Percentiles rank a stretch among this genome's conserved stretches.
These are phyloP conservation scores for Amauroascus verrucosus DNA, from an alignment of 2,329 filamentous ascomycete species.

Conservation along the genomic window DNA sequence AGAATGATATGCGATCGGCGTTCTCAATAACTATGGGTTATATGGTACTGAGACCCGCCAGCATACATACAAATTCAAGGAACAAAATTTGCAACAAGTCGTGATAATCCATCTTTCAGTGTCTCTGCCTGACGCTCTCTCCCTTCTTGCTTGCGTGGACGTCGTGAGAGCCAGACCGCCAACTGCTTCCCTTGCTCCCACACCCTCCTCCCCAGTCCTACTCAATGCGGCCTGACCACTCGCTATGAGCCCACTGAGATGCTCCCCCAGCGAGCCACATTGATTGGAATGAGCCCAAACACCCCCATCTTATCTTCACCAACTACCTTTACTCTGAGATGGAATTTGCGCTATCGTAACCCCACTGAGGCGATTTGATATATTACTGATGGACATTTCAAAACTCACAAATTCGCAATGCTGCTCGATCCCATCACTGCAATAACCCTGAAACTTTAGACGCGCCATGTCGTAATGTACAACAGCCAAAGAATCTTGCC, in stretches of 20 bases:
- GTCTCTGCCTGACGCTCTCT: not conserved
- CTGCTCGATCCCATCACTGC: not conserved
- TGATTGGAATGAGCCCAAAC: not conserved
- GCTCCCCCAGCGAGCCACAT: not conserved
- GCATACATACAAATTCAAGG: too few relatives aligned
- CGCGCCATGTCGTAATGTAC: slow-evolving; percentile 9
- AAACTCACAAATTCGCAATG: too few relatives aligned
- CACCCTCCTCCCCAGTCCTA: not conserved
- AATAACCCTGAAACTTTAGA: slow-evolving; percentile 3
- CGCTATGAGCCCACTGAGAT: not conserved
- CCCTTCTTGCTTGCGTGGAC: slow-evolving; percentile 1
- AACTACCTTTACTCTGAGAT: too few relatives aligned
- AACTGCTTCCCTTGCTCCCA: not conserved
- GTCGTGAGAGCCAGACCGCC: not conserved
- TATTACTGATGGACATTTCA: too few relatives aligned
- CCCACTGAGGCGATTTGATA: too few relatives aligned
- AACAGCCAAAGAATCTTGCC: not conserved
- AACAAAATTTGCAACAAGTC: too few relatives aligned
- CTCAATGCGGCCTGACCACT: not conserved
- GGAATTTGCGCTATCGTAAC: too few relatives aligned
- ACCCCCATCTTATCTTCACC: too few relatives aligned
- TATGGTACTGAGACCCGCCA: too few relatives aligned
- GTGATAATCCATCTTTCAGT: too few relatives aligned
- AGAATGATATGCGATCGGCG: too few relatives aligned
- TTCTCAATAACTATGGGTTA: too few relatives aligned